Evolutionary conservation across 2,329 filamentous ascomycete genomes (phyloP).

Genomic region (Harringtonia lauricola): DNA sequence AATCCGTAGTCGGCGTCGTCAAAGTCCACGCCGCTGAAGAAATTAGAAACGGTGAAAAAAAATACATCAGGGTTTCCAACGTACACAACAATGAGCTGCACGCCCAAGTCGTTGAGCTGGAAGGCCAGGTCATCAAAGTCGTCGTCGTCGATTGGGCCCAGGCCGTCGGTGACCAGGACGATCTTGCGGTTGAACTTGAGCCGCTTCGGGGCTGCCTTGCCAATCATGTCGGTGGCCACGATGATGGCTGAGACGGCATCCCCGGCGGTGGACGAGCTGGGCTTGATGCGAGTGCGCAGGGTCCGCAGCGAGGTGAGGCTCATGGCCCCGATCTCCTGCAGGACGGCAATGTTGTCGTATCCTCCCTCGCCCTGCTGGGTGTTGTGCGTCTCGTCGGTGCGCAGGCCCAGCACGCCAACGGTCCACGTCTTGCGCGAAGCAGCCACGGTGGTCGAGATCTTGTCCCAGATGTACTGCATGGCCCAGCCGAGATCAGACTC

Average conservation of each 20-base stretch:
- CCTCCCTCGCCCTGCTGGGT: slow-evolving; percentile 52
- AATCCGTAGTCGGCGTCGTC: slow-evolving; percentile 82
- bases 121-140: slow-evolving; percentile 57
- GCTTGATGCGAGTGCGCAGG: slow-evolving; percentile 51
- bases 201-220: slow-evolving; percentile 58
- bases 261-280: slow-evolving; percentile 57
- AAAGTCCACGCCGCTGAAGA: slow-evolving; percentile 72
- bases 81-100: slow-evolving; percentile 70
- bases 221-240: slow-evolving; percentile 79
- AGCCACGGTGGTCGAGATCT: slow-evolving; percentile 62
- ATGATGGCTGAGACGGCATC: slow-evolving; percentile 85
- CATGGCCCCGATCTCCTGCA: slow-evolving; percentile 55
- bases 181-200: slow-evolving; percentile 75
- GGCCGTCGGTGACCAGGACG: slow-evolving; percentile 75
- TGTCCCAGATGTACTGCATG: slow-evolving; percentile 92
- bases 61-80: slow-evolving; percentile 20
- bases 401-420: slow-evolving; percentile 71
- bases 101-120: slow-evolving; percentile 65
- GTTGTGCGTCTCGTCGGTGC: slow-evolving; percentile 69
- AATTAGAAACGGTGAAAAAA: neutral
- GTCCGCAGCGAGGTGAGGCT: slow-evolving; percentile 57
- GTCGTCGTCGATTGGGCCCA: slow-evolving; percentile 60
- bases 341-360: slow-evolving; percentile 72
- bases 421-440: slow-evolving; percentile 60
- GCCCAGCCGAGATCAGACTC: slow-evolving; percentile 81